phyloP scores from a whole-genome alignment of 1,284 basidiomycete species.

The Malassezia pachydermatis region DNA sequence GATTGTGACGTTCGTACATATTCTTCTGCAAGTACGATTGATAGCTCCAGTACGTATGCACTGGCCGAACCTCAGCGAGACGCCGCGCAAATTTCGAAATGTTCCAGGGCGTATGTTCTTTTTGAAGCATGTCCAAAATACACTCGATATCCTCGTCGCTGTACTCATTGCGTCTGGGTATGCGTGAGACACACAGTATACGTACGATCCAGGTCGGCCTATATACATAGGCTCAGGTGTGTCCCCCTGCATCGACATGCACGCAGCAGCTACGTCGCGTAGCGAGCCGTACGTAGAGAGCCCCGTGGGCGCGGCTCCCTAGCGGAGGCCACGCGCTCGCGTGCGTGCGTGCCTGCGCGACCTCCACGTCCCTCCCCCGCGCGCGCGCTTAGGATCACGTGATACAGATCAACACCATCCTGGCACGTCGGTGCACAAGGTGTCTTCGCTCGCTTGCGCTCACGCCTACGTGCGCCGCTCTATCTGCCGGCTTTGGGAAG shows the following conservation, averaged over 20 bases:
- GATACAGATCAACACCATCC: too few species aligned
- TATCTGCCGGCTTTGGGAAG: too few species aligned
- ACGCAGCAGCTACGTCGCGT: too few species aligned
- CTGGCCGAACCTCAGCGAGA: conserved; percentile 17
- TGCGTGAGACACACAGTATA: conserved; percentile 2
- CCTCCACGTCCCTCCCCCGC: not conserved
- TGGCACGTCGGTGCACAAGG: too few species aligned
- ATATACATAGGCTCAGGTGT: not conserved
- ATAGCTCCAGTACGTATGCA: conserved; percentile 25
- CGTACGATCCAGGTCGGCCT: not conserved
- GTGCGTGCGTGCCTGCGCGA: too few species aligned
- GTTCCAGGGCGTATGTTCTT: conserved; percentile 21
- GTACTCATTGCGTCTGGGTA: conserved; percentile 2
- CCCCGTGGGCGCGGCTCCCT: too few species aligned
- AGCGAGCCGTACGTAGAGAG: too few species aligned
- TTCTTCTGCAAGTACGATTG: conserved; percentile 27
- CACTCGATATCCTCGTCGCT: conserved; percentile 5
- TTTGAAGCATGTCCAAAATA: conserved; percentile 23
- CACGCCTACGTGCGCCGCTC: too few species aligned
- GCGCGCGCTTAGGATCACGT: not conserved
- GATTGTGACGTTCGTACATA: conserved; percentile 7
- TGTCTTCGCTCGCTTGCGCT: too few species aligned
- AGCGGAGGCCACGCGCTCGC: too few species aligned
- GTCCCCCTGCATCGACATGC: too few species aligned
- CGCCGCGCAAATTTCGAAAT: conserved; percentile 23